Percentiles rank a stretch among this genome's conserved stretches.
These are phyloP conservation scores for Aegilops speltoides DNA, from an alignment of 176 grass and related monocot genomes.

Conservation along the genomic window DNA sequence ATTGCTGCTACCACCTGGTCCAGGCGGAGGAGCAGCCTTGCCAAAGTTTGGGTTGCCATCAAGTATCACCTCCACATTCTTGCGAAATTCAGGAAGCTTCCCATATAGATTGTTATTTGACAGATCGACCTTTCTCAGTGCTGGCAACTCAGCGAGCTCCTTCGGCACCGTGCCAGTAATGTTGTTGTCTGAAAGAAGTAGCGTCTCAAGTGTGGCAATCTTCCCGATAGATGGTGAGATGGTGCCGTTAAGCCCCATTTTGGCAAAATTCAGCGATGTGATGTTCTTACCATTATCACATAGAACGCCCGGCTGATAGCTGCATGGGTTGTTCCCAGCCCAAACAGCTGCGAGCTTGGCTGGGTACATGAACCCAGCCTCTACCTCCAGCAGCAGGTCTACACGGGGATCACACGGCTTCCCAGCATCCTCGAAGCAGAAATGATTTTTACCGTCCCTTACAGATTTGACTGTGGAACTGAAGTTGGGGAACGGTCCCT, in stretches of 20 bases:
- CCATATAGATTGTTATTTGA: conserved; percentile 78
- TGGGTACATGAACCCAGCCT: conserved; percentile 67
- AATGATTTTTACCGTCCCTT: conserved; percentile 12
- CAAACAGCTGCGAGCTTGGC: conserved; percentile 30
- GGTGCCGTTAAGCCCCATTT: conserved; percentile 44
- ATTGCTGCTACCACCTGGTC: conserved; percentile 1
- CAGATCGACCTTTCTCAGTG: conserved; percentile 50
- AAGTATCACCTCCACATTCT: conserved; percentile 40
- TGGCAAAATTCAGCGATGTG: conserved; percentile 34
- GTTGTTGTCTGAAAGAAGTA: conserved; percentile 61
- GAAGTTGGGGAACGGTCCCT: conserved; percentile 47
- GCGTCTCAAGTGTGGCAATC: conserved; percentile 39
- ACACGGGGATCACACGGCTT: conserved; percentile 58
- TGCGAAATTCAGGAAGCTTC: conserved; percentile 54
- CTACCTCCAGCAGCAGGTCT: conserved; percentile 63
- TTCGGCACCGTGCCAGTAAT: conserved; percentile 66
- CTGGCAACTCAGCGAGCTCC: conserved; percentile 47
- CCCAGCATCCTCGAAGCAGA: conserved; percentile 47
- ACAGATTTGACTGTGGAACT: too few relatives aligned
- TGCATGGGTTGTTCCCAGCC: conserved; percentile 72
- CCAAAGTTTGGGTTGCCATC: conserved; percentile 66
- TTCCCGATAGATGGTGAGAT: conserved; percentile 70
- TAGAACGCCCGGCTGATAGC: not conserved
- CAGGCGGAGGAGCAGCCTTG: conserved; percentile 43
- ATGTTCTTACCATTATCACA: conserved; percentile 50